phyloP scores from a whole-genome alignment of 1,139 yeast genomes.

The Protomyces inundatus region DNA sequence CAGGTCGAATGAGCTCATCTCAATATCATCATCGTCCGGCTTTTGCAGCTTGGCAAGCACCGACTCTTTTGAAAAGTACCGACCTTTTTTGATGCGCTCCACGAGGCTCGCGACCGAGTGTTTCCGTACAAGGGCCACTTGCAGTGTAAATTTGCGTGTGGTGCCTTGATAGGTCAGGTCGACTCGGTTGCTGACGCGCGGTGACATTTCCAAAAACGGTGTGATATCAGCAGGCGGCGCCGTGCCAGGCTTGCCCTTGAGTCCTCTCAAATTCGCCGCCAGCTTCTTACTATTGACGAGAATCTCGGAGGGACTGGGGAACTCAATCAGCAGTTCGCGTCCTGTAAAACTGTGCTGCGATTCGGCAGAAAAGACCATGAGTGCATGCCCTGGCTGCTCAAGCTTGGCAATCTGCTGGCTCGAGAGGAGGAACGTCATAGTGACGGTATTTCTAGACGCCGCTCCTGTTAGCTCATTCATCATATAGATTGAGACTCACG shows the following conservation, averaged over 20 bases:
- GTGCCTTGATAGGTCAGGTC: constrained; percentile 32
- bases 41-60: constrained; percentile 32
- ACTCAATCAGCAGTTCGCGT: constrained; percentile 32
- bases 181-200: constrained; percentile 32
- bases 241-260: constrained; percentile 42
- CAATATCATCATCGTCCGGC: constrained; percentile 42
- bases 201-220: constrained; percentile 22
- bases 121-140: constrained; percentile 36
- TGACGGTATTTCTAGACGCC: constrained; percentile 11
- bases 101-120: constrained; percentile 34
- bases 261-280: constrained; percentile 38
- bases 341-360: not conserved
- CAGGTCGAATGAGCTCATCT: constrained; percentile 39
- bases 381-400: not conserved
- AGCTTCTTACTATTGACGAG: constrained; percentile 33
- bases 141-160: constrained; percentile 35
- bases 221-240: constrained; percentile 43
- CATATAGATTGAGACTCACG: not conserved
- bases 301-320: constrained; percentile 35
- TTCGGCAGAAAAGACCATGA: not conserved
- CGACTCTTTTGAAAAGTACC: constrained; percentile 36
- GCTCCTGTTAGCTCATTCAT: not conserved
- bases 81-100: constrained; percentile 34
- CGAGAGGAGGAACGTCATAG: constrained; percentile 6
- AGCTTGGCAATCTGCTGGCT: not conserved